These are phyloP conservation scores for Penicillium sp. DNA, from an alignment of 2,329 filamentous ascomycete genomes.

Conservation along the genomic window DNA sequence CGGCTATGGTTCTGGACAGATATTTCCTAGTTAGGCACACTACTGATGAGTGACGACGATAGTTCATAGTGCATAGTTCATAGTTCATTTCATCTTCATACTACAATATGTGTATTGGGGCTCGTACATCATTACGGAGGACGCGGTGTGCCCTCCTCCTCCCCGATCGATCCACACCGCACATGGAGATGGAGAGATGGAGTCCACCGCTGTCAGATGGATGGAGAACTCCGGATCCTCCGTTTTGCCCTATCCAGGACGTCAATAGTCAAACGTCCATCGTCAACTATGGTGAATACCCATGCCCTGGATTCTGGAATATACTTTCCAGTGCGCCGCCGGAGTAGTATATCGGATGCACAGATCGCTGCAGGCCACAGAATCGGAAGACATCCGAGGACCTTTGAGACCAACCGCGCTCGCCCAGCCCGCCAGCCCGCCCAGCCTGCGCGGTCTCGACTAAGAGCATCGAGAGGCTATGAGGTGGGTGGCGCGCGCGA, in stretches of 20 bases:
- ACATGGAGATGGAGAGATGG: conserved; percentile 6
- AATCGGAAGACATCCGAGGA: conserved; percentile 18
- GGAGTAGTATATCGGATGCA: neutral
- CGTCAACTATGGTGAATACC: no score
- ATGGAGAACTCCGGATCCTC: conserved; percentile 1
- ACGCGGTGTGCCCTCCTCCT: conserved; percentile 5
- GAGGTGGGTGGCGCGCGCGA: conserved; percentile 34
- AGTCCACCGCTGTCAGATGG: conserved; percentile 10
- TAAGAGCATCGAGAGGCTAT: conserved; percentile 23
- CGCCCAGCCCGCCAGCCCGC: no score
- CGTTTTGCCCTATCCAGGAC: neutral
- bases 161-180: conserved; percentile 3
- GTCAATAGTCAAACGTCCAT: no score
- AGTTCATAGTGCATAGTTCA: no score
- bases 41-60: neutral
- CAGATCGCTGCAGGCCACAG: neutral
- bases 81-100: no score
- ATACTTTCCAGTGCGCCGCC: no score
- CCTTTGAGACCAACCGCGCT: conserved; percentile 13
- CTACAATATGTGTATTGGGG: neutral
- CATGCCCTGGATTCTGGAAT: no score
- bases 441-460: conserved; percentile 14
- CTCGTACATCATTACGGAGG: neutral
- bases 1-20: neutral
- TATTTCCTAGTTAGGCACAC: neutral